phyloP scores from a whole-genome alignment of 345 rosid species.

The Combretum micranthum region DNA sequence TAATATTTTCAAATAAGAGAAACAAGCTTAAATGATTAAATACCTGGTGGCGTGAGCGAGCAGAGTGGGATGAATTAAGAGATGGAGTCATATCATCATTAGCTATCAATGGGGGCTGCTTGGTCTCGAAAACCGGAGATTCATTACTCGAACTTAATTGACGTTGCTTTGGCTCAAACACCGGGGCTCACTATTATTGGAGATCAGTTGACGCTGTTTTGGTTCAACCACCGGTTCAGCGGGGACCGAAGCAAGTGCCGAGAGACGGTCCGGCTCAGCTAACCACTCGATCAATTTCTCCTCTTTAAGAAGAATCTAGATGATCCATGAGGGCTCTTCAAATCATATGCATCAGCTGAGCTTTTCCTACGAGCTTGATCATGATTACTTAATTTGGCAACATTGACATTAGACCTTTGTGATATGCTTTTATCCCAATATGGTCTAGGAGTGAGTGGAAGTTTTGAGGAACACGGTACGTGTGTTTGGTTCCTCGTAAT shows the following conservation, averaged over 20 bases:
- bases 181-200: too few species aligned
- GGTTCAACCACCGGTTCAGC: slow-evolving; percentile 12
- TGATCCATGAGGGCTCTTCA: slow-evolving; percentile 24
- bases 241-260: slow-evolving; percentile 26
- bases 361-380: slow-evolving; percentile 43
- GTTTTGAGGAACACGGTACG: slow-evolving; percentile 34
- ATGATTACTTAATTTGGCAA: slow-evolving; percentile 17
- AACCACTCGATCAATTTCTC: slow-evolving; percentile 33
- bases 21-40: neutral
- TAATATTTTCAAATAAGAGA: neutral
- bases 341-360: slow-evolving; percentile 49
- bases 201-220: neutral
- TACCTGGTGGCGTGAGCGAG: slow-evolving; percentile 42
- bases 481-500: slow-evolving; percentile 19
- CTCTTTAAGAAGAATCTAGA: slow-evolving; percentile 63
- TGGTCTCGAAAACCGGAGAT: too few species aligned
- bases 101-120: too few species aligned
- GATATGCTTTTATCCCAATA: slow-evolving; percentile 15
- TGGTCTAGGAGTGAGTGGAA: slow-evolving; percentile 36
- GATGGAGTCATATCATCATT: slow-evolving; percentile 4
- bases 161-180: too few species aligned
- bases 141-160: too few species aligned
- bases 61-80: slow-evolving; percentile 33
- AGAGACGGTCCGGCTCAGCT: slow-evolving; percentile 29
- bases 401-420: neutral